Base-by-base conservation (phyloP, 371 early-diverging fungal genomes). In the Rhizopus stolonifer region DNA sequence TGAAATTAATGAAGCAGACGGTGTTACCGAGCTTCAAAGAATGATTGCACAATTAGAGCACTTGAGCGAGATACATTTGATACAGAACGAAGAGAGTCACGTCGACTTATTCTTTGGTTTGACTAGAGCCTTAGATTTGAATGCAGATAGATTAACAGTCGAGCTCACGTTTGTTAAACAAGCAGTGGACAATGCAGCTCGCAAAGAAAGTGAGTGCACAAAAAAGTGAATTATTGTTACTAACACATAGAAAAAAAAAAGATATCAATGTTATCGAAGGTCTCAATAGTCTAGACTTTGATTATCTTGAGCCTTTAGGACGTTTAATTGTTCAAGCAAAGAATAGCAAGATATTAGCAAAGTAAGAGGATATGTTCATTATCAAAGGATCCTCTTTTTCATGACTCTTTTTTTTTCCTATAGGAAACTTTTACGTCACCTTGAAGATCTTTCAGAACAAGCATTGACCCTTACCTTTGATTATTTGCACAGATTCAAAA, bases 41-140 rank as follows among this genome's bases (percentile, higher is more conserved):
- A 73, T 85, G 38, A 80, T 85, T 23, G 67, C 83, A 0, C 88
- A 89, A 46, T 59, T 90, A 39, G 83, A 83, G 34, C 85, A 84
- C 32, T 54, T 90, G 34, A 79, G 83, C 10, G 89, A 90, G 11
- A 65, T 79, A 1, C 80, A 87, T 48, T 57, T 88, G 29, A 53
- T 47, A 3, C 61, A 80, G 7, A 63, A 46, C 34, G 70, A 70
- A 23, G 55, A 68, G 1, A 67, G 56, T n/a, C 66, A 71, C 38
- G 64, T 61, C 10, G 85, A 82, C 29, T 72, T 80, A 19, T 79
- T 80, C 76, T 74, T 75, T 44, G 79, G 79, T 9, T 60, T 72
- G 26, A 75, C 74, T 3, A 67, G 76, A 40, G 79, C 76, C 8
- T 46, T 87, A 60, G 88, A 87, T 29, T 67, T 81, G 45, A 86